Conservation (phyloP, 1,284 basidiomycete species). For the Pterula multifida region DNA sequence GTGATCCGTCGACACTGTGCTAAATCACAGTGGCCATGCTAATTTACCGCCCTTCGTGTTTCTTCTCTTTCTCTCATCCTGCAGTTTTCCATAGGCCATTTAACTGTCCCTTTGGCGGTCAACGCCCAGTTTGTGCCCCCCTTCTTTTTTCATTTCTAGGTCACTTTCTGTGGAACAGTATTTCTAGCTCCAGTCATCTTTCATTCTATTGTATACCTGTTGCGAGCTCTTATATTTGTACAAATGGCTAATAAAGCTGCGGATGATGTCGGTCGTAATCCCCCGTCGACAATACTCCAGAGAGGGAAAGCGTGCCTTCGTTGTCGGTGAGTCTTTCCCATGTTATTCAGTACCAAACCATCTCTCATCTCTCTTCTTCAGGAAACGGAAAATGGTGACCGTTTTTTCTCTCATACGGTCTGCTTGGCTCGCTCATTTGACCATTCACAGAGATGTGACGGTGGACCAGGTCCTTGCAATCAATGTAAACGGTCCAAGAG, state of each 20-base stretch:
- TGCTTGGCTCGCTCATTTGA: slow-evolving; percentile 9
- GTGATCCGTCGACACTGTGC: neutral
- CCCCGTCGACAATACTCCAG: slow-evolving; percentile 27
- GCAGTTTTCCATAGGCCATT: neutral
- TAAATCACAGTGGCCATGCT: neutral
- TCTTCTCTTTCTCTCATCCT: neutral
- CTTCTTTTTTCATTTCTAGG: neutral
- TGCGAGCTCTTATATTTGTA: slow-evolving; percentile 4
- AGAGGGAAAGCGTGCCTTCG: slow-evolving; percentile 57
- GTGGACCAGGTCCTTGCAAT: slow-evolving; percentile 45
- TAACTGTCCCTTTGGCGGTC: neutral
- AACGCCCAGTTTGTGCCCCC: neutral
- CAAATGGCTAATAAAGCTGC: slow-evolving; percentile 35
- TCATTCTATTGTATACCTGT: neutral
- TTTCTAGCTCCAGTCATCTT: neutral
- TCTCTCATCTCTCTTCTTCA: slow-evolving; percentile 15
- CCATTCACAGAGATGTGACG: slow-evolving; percentile 40
- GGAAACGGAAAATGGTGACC: slow-evolving; percentile 69
- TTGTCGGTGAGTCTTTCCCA: slow-evolving; percentile 35
- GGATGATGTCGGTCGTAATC: slow-evolving; percentile 16
- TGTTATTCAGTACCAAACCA: slow-evolving; percentile 6
- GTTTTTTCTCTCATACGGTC: slow-evolving; percentile 4
- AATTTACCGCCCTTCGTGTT: neutral
- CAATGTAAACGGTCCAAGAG: slow-evolving; percentile 52
- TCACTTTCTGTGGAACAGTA: neutral